Evolutionary conservation across 306 rosid species (phyloP), one percentile per base, ranked within the genome.

Genomic region (Vicia sativa): DNA sequence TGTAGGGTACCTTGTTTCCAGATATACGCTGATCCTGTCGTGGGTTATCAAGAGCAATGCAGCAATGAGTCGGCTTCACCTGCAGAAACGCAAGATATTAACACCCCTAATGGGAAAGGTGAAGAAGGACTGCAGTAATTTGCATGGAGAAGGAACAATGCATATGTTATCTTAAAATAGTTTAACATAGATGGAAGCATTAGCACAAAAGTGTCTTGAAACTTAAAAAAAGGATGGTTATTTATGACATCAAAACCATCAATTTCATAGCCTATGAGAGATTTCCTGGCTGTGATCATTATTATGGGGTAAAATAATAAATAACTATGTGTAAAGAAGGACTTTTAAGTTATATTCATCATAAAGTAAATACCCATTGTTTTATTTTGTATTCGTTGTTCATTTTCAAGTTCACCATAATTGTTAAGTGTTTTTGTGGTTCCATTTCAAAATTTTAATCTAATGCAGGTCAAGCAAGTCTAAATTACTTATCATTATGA

Each of bases 51-150:
- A 82, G 80, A 78, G 4, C 78, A 46, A 56, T 19, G 67, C 73
- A 74, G 70, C 83, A 70, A 78, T 14, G 80, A 80, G 62, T 70
- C 80, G 49, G 61, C 83, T n/a, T 67, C 80, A 28, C 75, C 68
- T 3, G 55, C 63, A 19, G 82, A 81, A 13, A 26, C 75, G 35
- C 54, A 76, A 14, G 43, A 59, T 9, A n/a, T n/a, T n/a, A 74
- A 55, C 74, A 66, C 58, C 11, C 65, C 83, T 44, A 82, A 74
- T 66, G 86, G 78, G 52, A 78, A 13, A n/a, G 10, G 42, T 29
- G 77, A 74, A 74, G 56, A 74, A 73, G 65, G 63, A 16, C 62
- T 77, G 68, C 77, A 45, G 8, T 34, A 5, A 19, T 59, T 48
- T 68, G 63, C 52, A 45, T 25, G 34, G 21, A 57, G 49, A 68